Conservation (phyloP, 2,329 filamentous ascomycete species). For the Exserohilum rostratum region DNA sequence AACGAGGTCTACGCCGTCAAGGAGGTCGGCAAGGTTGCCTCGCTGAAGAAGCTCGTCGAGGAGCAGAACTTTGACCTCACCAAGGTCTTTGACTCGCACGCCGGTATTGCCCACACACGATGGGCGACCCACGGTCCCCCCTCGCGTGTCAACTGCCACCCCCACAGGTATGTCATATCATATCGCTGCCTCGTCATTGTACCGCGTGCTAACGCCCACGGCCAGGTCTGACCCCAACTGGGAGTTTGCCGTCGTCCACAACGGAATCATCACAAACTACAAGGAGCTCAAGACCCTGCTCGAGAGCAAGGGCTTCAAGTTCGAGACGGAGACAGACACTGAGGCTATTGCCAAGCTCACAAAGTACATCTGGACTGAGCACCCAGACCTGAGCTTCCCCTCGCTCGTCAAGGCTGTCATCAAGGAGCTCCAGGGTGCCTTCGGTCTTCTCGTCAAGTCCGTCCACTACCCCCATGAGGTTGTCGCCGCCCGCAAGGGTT, state of each 20-base stretch:
- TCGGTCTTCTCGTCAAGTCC: conserved; percentile 96
- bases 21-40: conserved; percentile 98
- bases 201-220: conserved; percentile 25
- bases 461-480: conserved; percentile 98
- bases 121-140: conserved; percentile 98
- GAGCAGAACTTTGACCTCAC: conserved; percentile 81
- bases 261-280: conserved; percentile 99
- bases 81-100: conserved; percentile 97
- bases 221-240: conserved; percentile 86
- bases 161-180: conserved; percentile 78
- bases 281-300: conserved; percentile 97
- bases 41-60: conserved; percentile 91
- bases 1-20: conserved; percentile 97
- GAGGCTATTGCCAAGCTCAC: conserved; percentile 99
- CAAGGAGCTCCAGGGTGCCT: conserved; percentile 96
- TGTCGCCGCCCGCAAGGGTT: conserved; percentile 97
- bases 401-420: conserved; percentile 97
- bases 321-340: conserved; percentile 99
- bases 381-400: conserved; percentile 94
- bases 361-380: conserved; percentile 96
- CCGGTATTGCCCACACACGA: conserved; percentile 97
- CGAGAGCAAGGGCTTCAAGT: conserved; percentile 92
- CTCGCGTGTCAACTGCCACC: conserved; percentile 95
- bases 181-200: not conserved
- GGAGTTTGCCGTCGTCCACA: conserved; percentile 98